Percentiles rank a stretch among this genome's conserved stretches.
Evolutionary conservation across 768 basidiomycete genomes (phyloP).

Genomic region (Tricholoma flavovirens): DNA sequence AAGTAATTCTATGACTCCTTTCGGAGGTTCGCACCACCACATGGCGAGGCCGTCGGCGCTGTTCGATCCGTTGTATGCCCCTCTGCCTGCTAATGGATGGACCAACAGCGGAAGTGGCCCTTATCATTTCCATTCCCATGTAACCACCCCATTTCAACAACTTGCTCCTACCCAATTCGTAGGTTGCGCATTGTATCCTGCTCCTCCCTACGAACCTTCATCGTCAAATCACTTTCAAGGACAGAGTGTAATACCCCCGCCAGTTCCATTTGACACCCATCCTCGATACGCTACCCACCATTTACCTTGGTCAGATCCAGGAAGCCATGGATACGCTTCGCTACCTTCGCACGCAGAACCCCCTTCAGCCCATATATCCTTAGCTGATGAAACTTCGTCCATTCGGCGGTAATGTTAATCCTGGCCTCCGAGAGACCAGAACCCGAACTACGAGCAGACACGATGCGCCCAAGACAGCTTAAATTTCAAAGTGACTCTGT

Average conservation of each 20-base stretch:
- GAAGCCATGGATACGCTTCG: neutral
- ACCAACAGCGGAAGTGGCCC: neutral
- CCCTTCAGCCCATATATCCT: neutral
- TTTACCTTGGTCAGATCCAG: neutral
- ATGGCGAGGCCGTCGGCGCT: neutral
- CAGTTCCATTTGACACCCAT: neutral
- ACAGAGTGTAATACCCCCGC: neutral
- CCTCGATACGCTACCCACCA: neutral
- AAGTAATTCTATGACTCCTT: constrained; percentile 8
- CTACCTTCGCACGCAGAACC: neutral
- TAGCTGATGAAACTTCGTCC: neutral
- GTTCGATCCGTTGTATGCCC: neutral
- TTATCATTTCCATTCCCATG: neutral
- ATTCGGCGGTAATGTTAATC: neutral
- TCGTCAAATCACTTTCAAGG: neutral
- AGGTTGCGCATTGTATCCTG: neutral
- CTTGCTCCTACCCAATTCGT: neutral
- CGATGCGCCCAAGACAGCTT: neutral
- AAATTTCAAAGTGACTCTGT: neutral
- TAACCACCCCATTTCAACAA: neutral
- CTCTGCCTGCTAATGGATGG: neutral
- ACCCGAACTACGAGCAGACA: neutral
- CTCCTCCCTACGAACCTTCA: neutral
- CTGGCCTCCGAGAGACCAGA: no score
- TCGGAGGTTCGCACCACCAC: neutral